Conservation (phyloP, 2,329 filamentous ascomycete genomes). For the Phaeomoniella chlamydospora region DNA sequence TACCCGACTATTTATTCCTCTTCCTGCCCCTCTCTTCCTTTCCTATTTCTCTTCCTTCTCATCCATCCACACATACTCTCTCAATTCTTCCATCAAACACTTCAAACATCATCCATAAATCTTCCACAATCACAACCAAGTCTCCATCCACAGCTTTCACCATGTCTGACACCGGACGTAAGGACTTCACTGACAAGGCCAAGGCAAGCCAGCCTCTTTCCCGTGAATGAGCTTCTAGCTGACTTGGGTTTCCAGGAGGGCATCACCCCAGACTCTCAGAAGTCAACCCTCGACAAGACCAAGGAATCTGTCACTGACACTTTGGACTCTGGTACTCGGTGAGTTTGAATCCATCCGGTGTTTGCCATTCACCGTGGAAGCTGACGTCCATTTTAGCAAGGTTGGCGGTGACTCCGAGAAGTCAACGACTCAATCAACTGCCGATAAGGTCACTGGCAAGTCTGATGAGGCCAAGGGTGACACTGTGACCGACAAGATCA, state of each 20-base stretch:
- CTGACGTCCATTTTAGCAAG: not conserved
- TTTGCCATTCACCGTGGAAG: not conserved
- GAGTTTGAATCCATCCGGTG: no score
- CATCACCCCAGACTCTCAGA: conserved; percentile 42
- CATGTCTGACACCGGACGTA: conserved; percentile 44
- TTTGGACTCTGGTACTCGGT: conserved; percentile 39
- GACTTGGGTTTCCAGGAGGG: conserved; percentile 26
- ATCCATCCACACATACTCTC: no score
- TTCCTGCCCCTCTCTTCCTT: no score
- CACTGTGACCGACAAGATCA: conserved; percentile 2
- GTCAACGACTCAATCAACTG: not conserved
- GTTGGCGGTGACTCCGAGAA: not conserved
- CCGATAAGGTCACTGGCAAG: not conserved
- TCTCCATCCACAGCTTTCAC: conserved; percentile 11
- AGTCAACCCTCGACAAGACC: conserved; percentile 45
- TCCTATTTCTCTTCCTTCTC: not conserved
- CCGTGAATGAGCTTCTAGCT: not conserved
- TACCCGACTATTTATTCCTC: no score
- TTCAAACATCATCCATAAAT: not conserved
- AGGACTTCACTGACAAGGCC: conserved; percentile 37
- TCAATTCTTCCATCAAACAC: no score
- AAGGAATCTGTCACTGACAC: conserved; percentile 42
- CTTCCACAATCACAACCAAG: conserved; percentile 1
- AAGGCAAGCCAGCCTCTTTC: conserved; percentile 2
- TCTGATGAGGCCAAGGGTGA: conserved; percentile 1